Base-by-base conservation (phyloP, 2,329 filamentous ascomycete genomes). In the Aspergillus floridensis region DNA sequence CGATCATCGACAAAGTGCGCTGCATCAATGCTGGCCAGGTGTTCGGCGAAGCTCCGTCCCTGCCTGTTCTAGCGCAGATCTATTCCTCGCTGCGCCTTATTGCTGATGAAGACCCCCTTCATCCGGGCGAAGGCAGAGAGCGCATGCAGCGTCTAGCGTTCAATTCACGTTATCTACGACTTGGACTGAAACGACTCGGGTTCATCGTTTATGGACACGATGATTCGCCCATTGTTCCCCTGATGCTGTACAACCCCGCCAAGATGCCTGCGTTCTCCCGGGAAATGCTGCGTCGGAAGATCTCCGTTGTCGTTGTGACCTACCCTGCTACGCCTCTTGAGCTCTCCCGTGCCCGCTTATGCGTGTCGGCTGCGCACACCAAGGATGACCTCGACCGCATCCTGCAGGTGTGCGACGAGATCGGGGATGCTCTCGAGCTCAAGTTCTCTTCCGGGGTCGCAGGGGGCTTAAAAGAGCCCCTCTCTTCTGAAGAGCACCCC, bases 231-330 rank as follows among this genome's bases (percentile, higher is more conserved):
- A 97, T 98, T 66, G 92, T 98, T 67, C 93, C 93, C 35, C 78
- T 97, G 64, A 85, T 96, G 74, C 86, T 98, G 31, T 98, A 96
- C 82, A 91, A 96, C 77, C 93, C 93, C 8, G 93, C 90, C 70
- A 98, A 97, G 81, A 96, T 98, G 82, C 89, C 93, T 2, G 93
- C 93, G 59, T 98, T 97, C 77, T 96, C 92, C 52, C 93, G 96
- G 73, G 93, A 96, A 76, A 97, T 98, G 93, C 85, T 97, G 60
- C 90, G 89, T 79, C 91, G 93, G 73, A 96, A 96, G 77, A 96
- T 98, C 67, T 93, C 93, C 0, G 91, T 97, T 53, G 93, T 97
- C 21, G 90, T 98, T 31, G 93, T 97, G 59, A 93, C 93, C 49
- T 98, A 97, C 74, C 93, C 93, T 6, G 93, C 93, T 14, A 97